Conservation (phyloP, 2,329 filamentous ascomycete species). For the Pseudopyricularia cyperi region DNA sequence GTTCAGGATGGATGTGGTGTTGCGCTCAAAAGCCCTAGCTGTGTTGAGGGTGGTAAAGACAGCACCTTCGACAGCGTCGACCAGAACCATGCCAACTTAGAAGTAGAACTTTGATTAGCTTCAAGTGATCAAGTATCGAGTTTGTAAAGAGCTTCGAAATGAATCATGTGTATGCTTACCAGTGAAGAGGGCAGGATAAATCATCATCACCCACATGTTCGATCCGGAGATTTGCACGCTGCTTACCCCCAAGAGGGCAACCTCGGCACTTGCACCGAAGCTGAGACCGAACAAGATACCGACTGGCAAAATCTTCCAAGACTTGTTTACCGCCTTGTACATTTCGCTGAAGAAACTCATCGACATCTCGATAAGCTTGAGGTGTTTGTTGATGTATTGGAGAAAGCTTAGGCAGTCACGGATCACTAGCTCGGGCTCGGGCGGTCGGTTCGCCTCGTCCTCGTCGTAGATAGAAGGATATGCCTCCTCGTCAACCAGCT, state of each 20-base stretch:
- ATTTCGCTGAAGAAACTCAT: conserved; percentile 36
- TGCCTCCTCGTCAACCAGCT: not conserved
- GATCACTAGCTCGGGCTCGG: not conserved
- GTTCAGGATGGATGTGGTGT: conserved; percentile 82
- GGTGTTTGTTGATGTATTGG: conserved; percentile 7
- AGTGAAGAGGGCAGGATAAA: conserved; percentile 85
- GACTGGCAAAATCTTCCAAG: conserved; percentile 94
- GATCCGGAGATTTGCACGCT: conserved; percentile 25
- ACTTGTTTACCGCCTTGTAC: conserved; percentile 60
- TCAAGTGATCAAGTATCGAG: too few relatives aligned
- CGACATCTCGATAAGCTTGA: conserved; percentile 34
- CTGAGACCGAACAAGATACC: conserved; percentile 83
- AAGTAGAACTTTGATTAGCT: too few relatives aligned
- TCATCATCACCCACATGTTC: conserved; percentile 78
- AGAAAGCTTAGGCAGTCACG: not conserved
- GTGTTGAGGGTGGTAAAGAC: conserved; percentile 94
- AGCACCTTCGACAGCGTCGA: conserved; percentile 86
- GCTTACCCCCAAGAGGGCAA: conserved; percentile 81
- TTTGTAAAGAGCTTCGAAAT: too few relatives aligned
- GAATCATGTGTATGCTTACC: conserved; percentile 28
- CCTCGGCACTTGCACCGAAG: conserved; percentile 91
- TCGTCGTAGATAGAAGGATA: not conserved
- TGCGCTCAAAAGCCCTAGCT: conserved; percentile 61
- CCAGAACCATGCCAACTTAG: conserved; percentile 85
- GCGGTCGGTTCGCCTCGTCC: not conserved